Conservation (phyloP, 75 land plant genomes). For the Sequoiadendron giganteum region DNA sequence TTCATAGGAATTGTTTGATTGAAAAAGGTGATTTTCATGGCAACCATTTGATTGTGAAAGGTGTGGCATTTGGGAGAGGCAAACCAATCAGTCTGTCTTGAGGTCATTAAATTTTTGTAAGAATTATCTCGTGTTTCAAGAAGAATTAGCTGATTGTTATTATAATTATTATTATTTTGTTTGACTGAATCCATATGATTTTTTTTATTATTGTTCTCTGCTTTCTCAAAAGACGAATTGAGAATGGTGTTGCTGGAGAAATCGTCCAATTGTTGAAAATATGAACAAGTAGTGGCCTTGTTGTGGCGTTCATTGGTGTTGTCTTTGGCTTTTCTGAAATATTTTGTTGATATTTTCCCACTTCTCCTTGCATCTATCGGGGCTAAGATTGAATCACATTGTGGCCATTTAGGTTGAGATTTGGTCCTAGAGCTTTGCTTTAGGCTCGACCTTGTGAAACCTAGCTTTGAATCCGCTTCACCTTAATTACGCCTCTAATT, state of each 20-base stretch:
- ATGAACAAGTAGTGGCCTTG: conserved; percentile 19
- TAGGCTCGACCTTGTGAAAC: conserved; percentile 17
- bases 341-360: conserved; percentile 35
- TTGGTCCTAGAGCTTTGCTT: conserved; percentile 14
- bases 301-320: conserved; percentile 16
- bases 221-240: background rate
- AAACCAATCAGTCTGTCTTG: no score
- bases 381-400: conserved; percentile 7
- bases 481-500: conserved; percentile 16
- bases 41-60: no score
- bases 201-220: background rate
- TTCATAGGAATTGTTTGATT: no score
- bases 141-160: background rate
- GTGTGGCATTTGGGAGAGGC: no score
- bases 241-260: conserved; percentile 11
- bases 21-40: no score
- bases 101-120: background rate
- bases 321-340: conserved; percentile 19
- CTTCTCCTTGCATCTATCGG: conserved; percentile 25
- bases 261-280: conserved; percentile 21
- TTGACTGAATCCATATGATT: background rate
- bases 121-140: background rate
- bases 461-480: conserved; percentile 8
- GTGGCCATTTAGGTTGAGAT: conserved; percentile 8
- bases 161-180: background rate